These are phyloP conservation scores for Diospyros lotus DNA, from an alignment of 148 eudicot species.

Conservation along the genomic window DNA sequence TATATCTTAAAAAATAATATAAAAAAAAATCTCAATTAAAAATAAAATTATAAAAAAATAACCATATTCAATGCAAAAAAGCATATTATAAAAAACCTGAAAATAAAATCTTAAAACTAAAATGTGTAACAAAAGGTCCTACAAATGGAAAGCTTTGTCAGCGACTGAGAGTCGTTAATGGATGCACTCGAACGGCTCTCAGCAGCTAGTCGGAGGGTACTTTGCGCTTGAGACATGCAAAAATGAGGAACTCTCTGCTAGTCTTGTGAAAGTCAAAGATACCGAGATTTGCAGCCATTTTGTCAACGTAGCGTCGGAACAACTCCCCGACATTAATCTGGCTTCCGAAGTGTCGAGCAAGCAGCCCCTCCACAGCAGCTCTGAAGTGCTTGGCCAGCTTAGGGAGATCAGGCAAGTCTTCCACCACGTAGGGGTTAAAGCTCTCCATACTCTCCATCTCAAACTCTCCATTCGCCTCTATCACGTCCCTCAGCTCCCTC, in stretches of 20 bases:
- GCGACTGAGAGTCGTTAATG: too few species aligned
- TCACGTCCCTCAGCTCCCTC: constrained; percentile 15
- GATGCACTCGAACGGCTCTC: too few species aligned
- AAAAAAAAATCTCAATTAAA: too few species aligned
- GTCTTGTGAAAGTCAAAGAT: not conserved
- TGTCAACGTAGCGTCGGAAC: not conserved
- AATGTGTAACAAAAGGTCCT: too few species aligned
- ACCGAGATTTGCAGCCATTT: not conserved
- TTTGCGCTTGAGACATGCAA: constrained; percentile 7
- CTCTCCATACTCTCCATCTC: constrained; percentile 12
- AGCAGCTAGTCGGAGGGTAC: not conserved
- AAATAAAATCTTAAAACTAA: too few species aligned
- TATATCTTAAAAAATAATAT: too few species aligned
- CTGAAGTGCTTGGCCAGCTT: constrained; percentile 1
- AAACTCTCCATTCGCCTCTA: constrained; percentile 24
- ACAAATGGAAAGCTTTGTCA: too few species aligned
- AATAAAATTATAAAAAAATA: too few species aligned
- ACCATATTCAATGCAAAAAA: too few species aligned
- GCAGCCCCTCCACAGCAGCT: constrained; percentile 19
- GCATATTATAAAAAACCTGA: too few species aligned
- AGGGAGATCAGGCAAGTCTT: not conserved
- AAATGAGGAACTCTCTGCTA: not conserved
- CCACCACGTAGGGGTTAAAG: not conserved
- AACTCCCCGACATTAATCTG: not conserved
- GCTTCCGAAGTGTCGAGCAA: constrained; percentile 19